A percentile compares a stretch with the other conserved stretches of the same genome.
These are phyloP conservation scores for Paraconiothyrium sp. DNA, from an alignment of 2,329 filamentous ascomycete species.

Conservation along the genomic window DNA sequence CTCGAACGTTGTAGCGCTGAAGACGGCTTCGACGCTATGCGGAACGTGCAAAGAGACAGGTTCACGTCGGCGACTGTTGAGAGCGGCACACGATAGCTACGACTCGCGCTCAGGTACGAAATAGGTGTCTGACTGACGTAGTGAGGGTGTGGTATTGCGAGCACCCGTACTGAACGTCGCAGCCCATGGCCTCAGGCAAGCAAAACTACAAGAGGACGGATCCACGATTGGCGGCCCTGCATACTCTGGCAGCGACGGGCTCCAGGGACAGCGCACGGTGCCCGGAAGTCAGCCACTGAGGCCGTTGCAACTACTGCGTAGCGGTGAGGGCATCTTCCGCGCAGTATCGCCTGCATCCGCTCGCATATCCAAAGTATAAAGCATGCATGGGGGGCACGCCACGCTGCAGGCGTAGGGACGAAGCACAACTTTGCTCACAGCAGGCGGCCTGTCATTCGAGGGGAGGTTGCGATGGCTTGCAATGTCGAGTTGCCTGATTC, in stretches of 20 bases:
- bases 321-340: slow-evolving; percentile 29
- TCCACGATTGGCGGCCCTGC: slow-evolving; percentile 17
- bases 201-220: not conserved
- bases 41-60: not conserved
- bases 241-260: slow-evolving; percentile 10
- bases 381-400: slow-evolving; percentile 3
- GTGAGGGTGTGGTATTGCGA: not conserved
- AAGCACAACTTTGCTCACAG: slow-evolving; percentile 7
- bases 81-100: slow-evolving; percentile 1
- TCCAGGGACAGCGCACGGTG: slow-evolving; percentile 14
- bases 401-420: slow-evolving; percentile 19
- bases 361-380: not conserved
- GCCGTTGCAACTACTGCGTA: slow-evolving; percentile 10
- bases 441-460: slow-evolving; percentile 2
- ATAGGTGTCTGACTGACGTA: slow-evolving; percentile 17
- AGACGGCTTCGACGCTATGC: slow-evolving; percentile 6
- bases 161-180: not conserved
- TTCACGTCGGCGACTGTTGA: slow-evolving; percentile 9
- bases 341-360: slow-evolving; percentile 10
- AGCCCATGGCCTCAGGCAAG: slow-evolving; percentile 6
- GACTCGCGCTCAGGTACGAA: not conserved
- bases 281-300: slow-evolving; percentile 29
- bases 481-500: slow-evolving; percentile 10
- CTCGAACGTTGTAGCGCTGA: slow-evolving; percentile 1
- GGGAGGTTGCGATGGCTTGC: slow-evolving; percentile 6